Base-by-base conservation (phyloP, 2,329 filamentous ascomycete genomes). In the Verticillium tricorpus region DNA sequence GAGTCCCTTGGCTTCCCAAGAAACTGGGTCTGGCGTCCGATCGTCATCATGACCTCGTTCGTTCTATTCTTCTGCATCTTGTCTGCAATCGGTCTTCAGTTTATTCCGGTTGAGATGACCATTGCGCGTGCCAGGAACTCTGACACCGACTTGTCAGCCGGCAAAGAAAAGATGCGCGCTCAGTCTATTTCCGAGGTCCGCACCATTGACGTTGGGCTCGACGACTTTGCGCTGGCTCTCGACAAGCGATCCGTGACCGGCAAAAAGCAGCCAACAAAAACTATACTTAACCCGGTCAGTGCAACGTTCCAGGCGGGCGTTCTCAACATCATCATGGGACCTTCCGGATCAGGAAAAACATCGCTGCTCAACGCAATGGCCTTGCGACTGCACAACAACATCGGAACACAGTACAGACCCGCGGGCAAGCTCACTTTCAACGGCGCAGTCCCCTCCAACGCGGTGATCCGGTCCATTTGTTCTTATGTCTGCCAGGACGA, bases 401-500 rank as follows among this genome's bases (percentile, higher is more conserved):
- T 86, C 2, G 79, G 82, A 2, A 91, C 87, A 0, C 81, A 80
- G 61, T 93, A 93, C 68, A 78, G 76, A 5, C 77, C 84, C 2
- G 79, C 78, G 5, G 90, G 90, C 0, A 81, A 79, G 56, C 83
- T 93, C 71, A 81, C 83, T 0, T 91, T 92, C 71, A 93, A 93
- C 67, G 86, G 85, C 0, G 84, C 89, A 1, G 75, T 83, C 1
- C 90, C 90, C 0, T 89, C 89, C 0, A 82, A 86, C 58, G 82
- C 85, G 0, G 89, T 93, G 3, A 81, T 93, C 37, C 82, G 88
- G 34, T 90, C 89, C 0, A 83, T 92, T 0, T 89, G 88, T 52
- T 92, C 89, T 0, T 93, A 91, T 64, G 90, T 93, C 7, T 91
- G 88, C 25, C 90, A 93, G 66, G 89, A 92, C 63, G 90, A 93